Conservation (phyloP, 2,329 filamentous ascomycete genomes). For the Colletotrichum scovillei region DNA sequence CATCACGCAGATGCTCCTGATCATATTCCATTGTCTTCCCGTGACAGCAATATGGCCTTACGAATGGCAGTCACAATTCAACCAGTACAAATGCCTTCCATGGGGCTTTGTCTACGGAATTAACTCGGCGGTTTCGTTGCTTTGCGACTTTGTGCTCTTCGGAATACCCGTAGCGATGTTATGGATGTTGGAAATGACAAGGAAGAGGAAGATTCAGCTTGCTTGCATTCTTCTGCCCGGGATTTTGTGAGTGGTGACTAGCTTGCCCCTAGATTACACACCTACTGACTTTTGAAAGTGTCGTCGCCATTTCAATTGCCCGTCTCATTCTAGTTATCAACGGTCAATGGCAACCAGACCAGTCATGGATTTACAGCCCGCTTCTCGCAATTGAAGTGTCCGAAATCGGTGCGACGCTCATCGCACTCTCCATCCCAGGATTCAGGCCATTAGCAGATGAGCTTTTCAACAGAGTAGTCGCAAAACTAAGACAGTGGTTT, state of each 20-base stretch:
- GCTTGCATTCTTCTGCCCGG: constrained; percentile 60
- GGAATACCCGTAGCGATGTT: constrained; percentile 62
- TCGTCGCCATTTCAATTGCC: constrained; percentile 59
- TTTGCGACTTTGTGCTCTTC: constrained; percentile 63
- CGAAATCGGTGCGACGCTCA: constrained; percentile 61
- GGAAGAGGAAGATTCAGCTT: constrained; percentile 58
- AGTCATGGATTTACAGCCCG: constrained; percentile 63
- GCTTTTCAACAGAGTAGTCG: not conserved
- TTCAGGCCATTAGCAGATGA: constrained; percentile 53
- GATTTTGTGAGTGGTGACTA: constrained; percentile 50
- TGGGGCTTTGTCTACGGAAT: constrained; percentile 65
- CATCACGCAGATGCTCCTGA: constrained; percentile 59
- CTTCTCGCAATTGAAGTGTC: constrained; percentile 61
- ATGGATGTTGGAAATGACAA: constrained; percentile 54
- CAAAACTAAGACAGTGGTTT: not conserved
- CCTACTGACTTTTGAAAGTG: constrained; percentile 44
- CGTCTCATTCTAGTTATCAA: constrained; percentile 59
- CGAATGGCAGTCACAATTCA: constrained; percentile 53
- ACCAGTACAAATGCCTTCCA: constrained; percentile 55
- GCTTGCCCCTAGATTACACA: too few relatives aligned
- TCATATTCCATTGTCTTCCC: constrained; percentile 63
- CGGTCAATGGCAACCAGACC: constrained; percentile 58
- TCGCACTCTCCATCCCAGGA: constrained; percentile 62
- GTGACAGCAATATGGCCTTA: constrained; percentile 65
- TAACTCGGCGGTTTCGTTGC: constrained; percentile 60